Evolutionary conservation across 306 rosid species (phyloP), one percentile per base, ranked within the genome.

Genomic region (Pyrus betulifolia): DNA sequence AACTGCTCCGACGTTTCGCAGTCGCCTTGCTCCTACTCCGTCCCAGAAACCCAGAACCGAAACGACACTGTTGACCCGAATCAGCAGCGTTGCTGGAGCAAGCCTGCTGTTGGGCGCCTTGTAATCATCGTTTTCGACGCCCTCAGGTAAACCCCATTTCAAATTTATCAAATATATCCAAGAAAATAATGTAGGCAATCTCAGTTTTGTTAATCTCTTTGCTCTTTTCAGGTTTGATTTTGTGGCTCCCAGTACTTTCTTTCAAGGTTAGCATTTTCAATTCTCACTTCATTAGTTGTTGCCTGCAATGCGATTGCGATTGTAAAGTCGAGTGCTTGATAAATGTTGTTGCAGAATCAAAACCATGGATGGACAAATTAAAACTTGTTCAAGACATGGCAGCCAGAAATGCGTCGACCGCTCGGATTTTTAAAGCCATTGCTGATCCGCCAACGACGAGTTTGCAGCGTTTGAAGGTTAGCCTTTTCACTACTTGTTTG

Each of bases 381-480:
- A 76, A 25, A 30, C 86, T 92, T 59, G 13, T 92, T 72, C 91
- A 88, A 74, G 79, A 88, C 46, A 72, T 82, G 76, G 87, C 92
- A 25, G 85, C 97, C 21, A 75, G 75, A 11, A 79, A 81, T 61
- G 88, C 88, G 1, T 89, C 90, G 4, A 87, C 93, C 0, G 93
- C 97, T 23, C 87, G 62, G 84, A 95, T 95, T 76, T 95, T 95
- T 85, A 95, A 89, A 82, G 97, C 99, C 76, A 82, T 95, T 84
- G 99, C 99, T 55, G 99, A 95, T 85, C 99, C 99, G 49, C 99
- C 97, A 22, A 95, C 97, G 21, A 95, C 99, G 0, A 95, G 97
- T 86, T 87, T 90, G 90, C 97, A 92, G 84, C 97, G 99, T 55
- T 87, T 95, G 91, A 95, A 95, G 96, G 99, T 92, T 25, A 40